Percentiles rank a stretch among this genome's conserved stretches.
Evolutionary conservation across 2,329 filamentous ascomycete species (phyloP).

Genomic region (Hypoxylon sp.): DNA sequence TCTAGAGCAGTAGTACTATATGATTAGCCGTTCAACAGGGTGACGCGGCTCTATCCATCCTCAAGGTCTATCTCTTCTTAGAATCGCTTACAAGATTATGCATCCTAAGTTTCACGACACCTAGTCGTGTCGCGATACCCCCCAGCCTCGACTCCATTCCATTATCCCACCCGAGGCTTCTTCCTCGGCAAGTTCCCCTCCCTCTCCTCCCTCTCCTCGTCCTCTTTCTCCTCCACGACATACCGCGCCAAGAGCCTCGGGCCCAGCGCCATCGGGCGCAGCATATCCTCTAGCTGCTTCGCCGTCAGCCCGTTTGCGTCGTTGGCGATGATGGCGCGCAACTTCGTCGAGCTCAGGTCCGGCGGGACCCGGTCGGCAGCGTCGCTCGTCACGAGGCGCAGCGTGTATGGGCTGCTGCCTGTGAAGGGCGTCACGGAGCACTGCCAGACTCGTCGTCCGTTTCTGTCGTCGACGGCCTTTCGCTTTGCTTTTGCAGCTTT

Average conservation of each 20-base stretch:
- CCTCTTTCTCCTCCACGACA: neutral
- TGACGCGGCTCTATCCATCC: neutral
- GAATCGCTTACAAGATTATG: neutral
- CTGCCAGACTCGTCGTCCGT: conserved; percentile 10
- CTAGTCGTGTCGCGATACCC: no score
- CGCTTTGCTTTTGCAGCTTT: neutral
- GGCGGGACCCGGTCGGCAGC: conserved; percentile 25
- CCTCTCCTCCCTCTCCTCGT: neutral
- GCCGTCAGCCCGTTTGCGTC: neutral
- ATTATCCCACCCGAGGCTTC: no score
- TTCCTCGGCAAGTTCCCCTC: neutral
- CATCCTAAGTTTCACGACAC: neutral
- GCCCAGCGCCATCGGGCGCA: conserved; percentile 32
- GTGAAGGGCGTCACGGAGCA: neutral
- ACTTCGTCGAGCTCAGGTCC: conserved; percentile 34
- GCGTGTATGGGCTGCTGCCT: neutral
- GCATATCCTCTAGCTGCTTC: conserved; percentile 13
- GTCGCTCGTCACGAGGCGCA: conserved; percentile 24
- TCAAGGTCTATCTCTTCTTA: neutral
- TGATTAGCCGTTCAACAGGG: neutral
- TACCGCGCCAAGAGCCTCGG: conserved; percentile 28
- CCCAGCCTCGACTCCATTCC: no score
- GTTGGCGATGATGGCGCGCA: conserved; percentile 24
- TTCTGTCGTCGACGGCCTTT: neutral
- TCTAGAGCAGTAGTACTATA: neutral